Base-by-base conservation (phyloP, 2,329 filamentous ascomycete genomes). In the Cladophialophora yegresii region DNA sequence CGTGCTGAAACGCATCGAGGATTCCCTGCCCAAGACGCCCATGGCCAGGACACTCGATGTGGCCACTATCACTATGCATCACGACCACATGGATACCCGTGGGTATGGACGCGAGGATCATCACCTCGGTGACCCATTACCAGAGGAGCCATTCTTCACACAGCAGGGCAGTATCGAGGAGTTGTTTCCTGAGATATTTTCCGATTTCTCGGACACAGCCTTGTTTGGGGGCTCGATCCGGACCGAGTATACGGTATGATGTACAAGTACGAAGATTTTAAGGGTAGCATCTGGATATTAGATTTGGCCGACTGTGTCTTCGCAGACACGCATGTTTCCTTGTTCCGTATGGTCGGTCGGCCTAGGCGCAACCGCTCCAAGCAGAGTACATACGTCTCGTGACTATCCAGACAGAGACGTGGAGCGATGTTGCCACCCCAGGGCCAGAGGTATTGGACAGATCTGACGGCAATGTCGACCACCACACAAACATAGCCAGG, bases 1-100 rank as follows among this genome's bases (percentile, higher is more conserved):
- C 30, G 78, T 81, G 58, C 73, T 80, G 67, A 77, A 66, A 32
- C 55, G 64, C 0, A 67, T 71, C 62, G 69, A 71, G 54, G 69
- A 71, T 32, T 58, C 65, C n/a, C 28, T 71, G 30, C 66, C 65
- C 13, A 50, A 61, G 36, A 62, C 59, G 23, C 67, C 67, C 6
- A 54, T 63, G 28, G 55, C 49, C 9, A 43, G 58, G 13, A 64
- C 65, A 2, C 65, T 54, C n/a, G 61, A 47, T 28, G 12, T 64
- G 22, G 54, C 53, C 1, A 20, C 50, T 23, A 43, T 54, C 22
- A 33, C 54, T 13, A 53, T 67, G 61, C 64, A 50, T 8, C 12
- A 60, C 40, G 54, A 65, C 26, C 55, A 50, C 12, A 64, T 57
- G 33, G 61, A 62, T 16, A 54, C 53, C 2, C 62, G 59, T 6